These are phyloP conservation scores for Eutrema salsugineum DNA, from an alignment of 441 rosid species.

Conservation along the genomic window DNA sequence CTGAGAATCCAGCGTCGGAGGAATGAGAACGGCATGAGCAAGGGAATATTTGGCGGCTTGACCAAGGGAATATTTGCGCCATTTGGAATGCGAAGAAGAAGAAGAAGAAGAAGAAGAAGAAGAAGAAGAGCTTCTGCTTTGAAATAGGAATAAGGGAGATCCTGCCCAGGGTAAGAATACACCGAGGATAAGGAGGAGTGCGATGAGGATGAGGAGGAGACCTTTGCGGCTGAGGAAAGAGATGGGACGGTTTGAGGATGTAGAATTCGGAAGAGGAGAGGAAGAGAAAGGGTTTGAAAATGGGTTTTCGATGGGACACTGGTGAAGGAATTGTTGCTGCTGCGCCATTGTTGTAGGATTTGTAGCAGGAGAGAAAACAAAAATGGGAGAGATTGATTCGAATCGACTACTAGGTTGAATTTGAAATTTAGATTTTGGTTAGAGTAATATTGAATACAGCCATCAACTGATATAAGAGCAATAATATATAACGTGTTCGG, in stretches of 20 bases:
- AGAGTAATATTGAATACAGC: too few species aligned
- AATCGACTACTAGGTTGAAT: too few species aligned
- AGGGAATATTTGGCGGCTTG: constrained; percentile 70
- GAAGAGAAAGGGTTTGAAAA: constrained; percentile 47
- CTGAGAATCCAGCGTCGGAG: constrained; percentile 70
- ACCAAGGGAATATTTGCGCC: constrained; percentile 70
- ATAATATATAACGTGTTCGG: too few species aligned
- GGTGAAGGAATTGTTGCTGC: too few species aligned
- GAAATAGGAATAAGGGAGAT: constrained; percentile 42
- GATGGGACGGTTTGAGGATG: constrained; percentile 40
- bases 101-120: too few species aligned
- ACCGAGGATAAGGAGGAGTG: constrained; percentile 62
- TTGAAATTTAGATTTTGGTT: too few species aligned
- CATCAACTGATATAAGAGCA: too few species aligned
- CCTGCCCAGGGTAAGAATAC: constrained; percentile 71
- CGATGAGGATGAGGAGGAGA: constrained; percentile 46
- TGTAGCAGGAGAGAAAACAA: too few species aligned
- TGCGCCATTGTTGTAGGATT: too few species aligned
- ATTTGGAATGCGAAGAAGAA: constrained; percentile 38
- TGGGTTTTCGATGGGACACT: constrained; percentile 48
- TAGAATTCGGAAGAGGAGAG: constrained; percentile 46
- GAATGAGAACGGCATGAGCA: constrained; percentile 88
- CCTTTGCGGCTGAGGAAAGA: constrained; percentile 47
- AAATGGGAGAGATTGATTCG: too few species aligned
- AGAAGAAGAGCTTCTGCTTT: constrained; percentile 21